These are phyloP conservation scores for Acacia acuminata DNA, from an alignment of 306 rosid species.

Conservation along the genomic window DNA sequence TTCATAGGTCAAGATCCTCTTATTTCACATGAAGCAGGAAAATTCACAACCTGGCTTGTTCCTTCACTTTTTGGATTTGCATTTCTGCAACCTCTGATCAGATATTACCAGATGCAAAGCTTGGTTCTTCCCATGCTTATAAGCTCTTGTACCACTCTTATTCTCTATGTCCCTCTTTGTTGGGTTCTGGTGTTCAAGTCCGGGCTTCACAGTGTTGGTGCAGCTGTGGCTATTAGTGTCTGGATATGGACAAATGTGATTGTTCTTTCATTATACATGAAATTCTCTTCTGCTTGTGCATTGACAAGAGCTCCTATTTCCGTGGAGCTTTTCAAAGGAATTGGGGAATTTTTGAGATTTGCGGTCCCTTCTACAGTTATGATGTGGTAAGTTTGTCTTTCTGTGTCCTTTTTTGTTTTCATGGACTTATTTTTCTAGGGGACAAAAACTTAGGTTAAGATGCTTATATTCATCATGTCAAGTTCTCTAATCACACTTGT, in stretches of 20 bases:
- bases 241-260: constrained; percentile 72
- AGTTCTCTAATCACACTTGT: too few relatives aligned
- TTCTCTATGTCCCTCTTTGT: constrained; percentile 60
- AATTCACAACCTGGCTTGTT: constrained; percentile 57
- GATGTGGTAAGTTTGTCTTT: constrained; percentile 59
- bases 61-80: constrained; percentile 78
- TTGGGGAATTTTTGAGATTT: constrained; percentile 58
- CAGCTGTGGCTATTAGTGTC: constrained; percentile 66
- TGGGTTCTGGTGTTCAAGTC: constrained; percentile 74
- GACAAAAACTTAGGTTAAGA: too few relatives aligned
- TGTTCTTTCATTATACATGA: constrained; percentile 57
- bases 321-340: constrained; percentile 53
- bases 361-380: constrained; percentile 82
- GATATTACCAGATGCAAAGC: constrained; percentile 74
- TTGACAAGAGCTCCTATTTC: constrained; percentile 56
- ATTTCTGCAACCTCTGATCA: constrained; percentile 58
- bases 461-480: too few relatives aligned
- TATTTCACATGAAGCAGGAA: constrained; percentile 71
- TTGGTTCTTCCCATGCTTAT: constrained; percentile 60
- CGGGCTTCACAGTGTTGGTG: constrained; percentile 56
- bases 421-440: background rate
- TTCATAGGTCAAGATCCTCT: constrained; percentile 78
- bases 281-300: constrained; percentile 52
- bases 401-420: background rate
- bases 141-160: constrained; percentile 46